Conservation (phyloP, 805 yeast genomes). For the Teunomyces barrocoloradensis region DNA sequence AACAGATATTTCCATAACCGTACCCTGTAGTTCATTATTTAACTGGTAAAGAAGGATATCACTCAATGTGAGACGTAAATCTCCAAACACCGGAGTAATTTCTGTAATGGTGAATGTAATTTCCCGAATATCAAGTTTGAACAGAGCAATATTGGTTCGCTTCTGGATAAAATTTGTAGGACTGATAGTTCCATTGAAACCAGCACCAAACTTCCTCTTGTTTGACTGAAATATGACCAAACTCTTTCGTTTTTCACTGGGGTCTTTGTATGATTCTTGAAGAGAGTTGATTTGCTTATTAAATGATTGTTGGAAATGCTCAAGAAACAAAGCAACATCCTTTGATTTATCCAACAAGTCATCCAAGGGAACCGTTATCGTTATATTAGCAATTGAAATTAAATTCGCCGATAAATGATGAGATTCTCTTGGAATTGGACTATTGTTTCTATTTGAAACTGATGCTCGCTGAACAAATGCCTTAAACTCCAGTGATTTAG, state of each 20-base stretch:
- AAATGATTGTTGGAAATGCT: neutral
- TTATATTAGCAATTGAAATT: slow-evolving; percentile 15
- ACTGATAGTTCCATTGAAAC: slow-evolving; percentile 5
- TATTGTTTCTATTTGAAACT: slow-evolving; percentile 9
- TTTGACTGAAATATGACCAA: slow-evolving; percentile 1
- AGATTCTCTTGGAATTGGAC: slow-evolving; percentile 17
- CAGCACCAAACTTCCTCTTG: slow-evolving; percentile 14
- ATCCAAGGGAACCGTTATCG: slow-evolving; percentile 9
- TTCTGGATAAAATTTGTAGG: slow-evolving; percentile 18
- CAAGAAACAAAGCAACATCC: neutral
- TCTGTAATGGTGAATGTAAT: slow-evolving; percentile 15
- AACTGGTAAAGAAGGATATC: slow-evolving; percentile 18
- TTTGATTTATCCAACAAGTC: slow-evolving; percentile 6
- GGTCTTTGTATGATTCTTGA: slow-evolving; percentile 9
- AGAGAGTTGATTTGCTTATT: slow-evolving; percentile 11
- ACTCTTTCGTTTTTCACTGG: neutral
- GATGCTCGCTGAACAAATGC: slow-evolving; percentile 15
- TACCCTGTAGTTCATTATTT: slow-evolving; percentile 23
- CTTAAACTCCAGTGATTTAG: slow-evolving; percentile 25
- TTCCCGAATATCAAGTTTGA: slow-evolving; percentile 25
- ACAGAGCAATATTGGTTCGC: slow-evolving; percentile 39
- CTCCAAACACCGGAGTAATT: slow-evolving; percentile 26
- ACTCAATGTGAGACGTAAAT: slow-evolving; percentile 12
- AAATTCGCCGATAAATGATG: slow-evolving; percentile 14
- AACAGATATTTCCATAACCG: slow-evolving; percentile 15